Base-by-base conservation (phyloP, 176 grass and related monocot genomes). In the Carex littledalei region DNA sequence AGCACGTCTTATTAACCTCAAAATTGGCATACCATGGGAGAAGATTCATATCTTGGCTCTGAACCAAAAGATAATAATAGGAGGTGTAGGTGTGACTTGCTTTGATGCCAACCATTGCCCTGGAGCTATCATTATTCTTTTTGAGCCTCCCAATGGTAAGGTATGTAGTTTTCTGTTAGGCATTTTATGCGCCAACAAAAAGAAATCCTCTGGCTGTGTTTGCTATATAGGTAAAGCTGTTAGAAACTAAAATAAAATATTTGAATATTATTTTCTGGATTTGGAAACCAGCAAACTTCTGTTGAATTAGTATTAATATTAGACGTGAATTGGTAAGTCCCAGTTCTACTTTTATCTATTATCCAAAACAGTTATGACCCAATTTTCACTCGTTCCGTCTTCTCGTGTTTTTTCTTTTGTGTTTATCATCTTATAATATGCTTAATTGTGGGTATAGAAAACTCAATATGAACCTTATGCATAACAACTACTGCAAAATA, bases 61-160 rank as follows among this genome's bases (percentile, higher is more conserved):
- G 1, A 98, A 98, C 70, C 62, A 93, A 93, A 94, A 86, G 69
- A 86, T 92, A 78, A 86, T 60, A 83, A 67, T 98, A 9, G 57
- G 84, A 55, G 95, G 95, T 81, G 54, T 98, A 78, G 87, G 68
- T 84, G 89, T 98, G 85, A 94, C 82, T 89, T 98, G 88, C 84
- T 92, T 98, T 61, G 95, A 98, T 89, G 95, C 95, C 64, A 98
- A 98, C 53, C 93, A 98, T 88, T 94, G 95, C 50, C 95, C 95
- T 86, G 95, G 95, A 74, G 89, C 95, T 82, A 64, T 98, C 21
- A 90, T 98, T 80, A 93, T 98, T 86, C 95, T 93, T 71, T 98
- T 98, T 89, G 95, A 98, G 73, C 95, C 93, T 84, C 63, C 91
- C 54, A 98, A 94, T 85, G 89, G 89, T 74, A 98, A 98, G 89